Percentiles rank a stretch among this genome's conserved stretches.
phyloP scores from a whole-genome alignment of 2,329 filamentous ascomycete genomes.

The Colletotrichum sp. region DNA sequence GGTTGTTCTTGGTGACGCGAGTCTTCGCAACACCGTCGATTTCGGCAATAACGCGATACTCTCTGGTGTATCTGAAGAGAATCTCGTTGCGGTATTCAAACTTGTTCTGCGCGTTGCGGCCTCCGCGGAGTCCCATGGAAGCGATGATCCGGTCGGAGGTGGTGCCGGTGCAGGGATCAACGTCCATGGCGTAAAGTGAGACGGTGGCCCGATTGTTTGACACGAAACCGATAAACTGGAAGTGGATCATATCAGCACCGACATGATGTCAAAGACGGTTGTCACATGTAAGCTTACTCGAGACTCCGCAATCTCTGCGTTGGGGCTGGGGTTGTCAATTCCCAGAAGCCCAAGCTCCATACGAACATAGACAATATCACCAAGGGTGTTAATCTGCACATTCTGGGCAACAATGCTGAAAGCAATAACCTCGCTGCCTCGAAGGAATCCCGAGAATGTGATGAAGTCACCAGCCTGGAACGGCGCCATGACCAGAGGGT shows the following conservation, averaged over 20 bases:
- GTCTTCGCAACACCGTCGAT: slow-evolving; percentile 34
- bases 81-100: slow-evolving; percentile 39
- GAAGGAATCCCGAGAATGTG: slow-evolving; percentile 34
- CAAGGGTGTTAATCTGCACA: slow-evolving; percentile 36
- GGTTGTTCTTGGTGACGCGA: slow-evolving; percentile 35
- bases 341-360: slow-evolving; percentile 38
- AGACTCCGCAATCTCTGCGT: slow-evolving; percentile 38
- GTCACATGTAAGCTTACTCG: slow-evolving; percentile 26
- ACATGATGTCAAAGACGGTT: not conserved
- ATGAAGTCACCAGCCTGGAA: slow-evolving; percentile 40
- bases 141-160: slow-evolving; percentile 37
- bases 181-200: slow-evolving; percentile 38
- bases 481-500: slow-evolving; percentile 39
- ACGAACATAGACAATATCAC: slow-evolving; percentile 35
- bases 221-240: slow-evolving; percentile 34
- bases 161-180: slow-evolving; percentile 38
- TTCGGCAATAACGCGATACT: slow-evolving; percentile 36
- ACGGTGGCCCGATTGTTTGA: slow-evolving; percentile 36
- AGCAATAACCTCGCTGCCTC: slow-evolving; percentile 33
- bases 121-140: slow-evolving; percentile 31
- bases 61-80: slow-evolving; percentile 34
- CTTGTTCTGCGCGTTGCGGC: slow-evolving; percentile 37
- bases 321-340: slow-evolving; percentile 36
- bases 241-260: not conserved
- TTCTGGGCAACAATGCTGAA: slow-evolving; percentile 41